Percentiles rank a stretch among this genome's conserved stretches.
Conservation (phyloP, 495 filamentous ascomycete genomes). For the Talaromyces wortmannii region DNA sequence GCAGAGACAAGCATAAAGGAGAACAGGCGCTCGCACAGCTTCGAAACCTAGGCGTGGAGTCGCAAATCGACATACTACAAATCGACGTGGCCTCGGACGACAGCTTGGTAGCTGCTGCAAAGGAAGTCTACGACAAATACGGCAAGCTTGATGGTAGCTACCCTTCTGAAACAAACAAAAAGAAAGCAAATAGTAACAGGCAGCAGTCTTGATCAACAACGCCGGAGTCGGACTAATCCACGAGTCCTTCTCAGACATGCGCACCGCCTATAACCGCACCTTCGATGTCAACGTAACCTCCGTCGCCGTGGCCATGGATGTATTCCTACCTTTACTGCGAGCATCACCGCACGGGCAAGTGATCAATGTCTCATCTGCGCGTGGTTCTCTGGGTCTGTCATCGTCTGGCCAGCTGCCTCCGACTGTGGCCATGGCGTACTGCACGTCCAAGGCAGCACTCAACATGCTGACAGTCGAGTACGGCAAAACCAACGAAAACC, state of each 20-base stretch:
- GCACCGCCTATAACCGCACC: not conserved
- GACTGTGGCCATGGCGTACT: conserved; percentile 25
- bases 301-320: not conserved
- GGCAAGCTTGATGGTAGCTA: not conserved
- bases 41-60: not conserved
- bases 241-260: not conserved
- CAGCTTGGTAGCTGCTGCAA: not conserved
- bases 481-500: conserved; percentile 24
- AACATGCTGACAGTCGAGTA: conserved; percentile 46
- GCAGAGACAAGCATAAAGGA: not conserved
- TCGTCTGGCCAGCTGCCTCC: not conserved
- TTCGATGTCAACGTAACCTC: not conserved
- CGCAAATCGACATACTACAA: not conserved
- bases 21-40: not conserved
- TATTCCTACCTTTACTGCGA: not conserved
- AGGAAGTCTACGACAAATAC: not conserved
- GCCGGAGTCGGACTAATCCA: not conserved
- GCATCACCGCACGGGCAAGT: not conserved
- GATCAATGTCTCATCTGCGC: not conserved
- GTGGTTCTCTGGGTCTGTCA: not conserved
- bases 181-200: too few relatives aligned
- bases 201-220: not conserved
- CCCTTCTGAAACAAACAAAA: too few relatives aligned
- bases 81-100: not conserved
- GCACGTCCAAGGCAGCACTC: conserved; percentile 42